phyloP scores from a whole-genome alignment of 2,329 filamentous ascomycete species.

The Arachnopeziza araneosa region DNA sequence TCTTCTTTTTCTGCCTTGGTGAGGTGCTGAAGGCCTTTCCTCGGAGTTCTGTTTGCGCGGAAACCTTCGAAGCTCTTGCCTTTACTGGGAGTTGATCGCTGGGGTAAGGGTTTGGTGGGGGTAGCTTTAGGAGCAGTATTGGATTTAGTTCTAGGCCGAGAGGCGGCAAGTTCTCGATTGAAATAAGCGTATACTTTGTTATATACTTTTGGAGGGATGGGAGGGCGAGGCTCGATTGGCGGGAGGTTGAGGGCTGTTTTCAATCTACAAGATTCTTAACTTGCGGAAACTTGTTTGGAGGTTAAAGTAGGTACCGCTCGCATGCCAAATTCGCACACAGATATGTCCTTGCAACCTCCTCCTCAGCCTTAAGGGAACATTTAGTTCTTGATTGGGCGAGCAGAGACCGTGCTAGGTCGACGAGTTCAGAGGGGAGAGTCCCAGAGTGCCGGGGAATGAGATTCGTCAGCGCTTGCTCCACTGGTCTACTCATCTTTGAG shows the following conservation, averaged over 20 bases:
- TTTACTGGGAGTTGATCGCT: slow-evolving; percentile 40
- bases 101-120: slow-evolving; percentile 14
- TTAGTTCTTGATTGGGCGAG: slow-evolving; percentile 75
- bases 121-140: not conserved
- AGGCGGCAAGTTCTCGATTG: slow-evolving; percentile 59
- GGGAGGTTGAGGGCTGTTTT: slow-evolving; percentile 74
- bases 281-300: not conserved
- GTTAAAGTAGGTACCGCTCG: slow-evolving; percentile 54
- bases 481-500: slow-evolving; percentile 61
- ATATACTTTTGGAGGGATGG: slow-evolving; percentile 75
- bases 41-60: slow-evolving; percentile 25
- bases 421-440: slow-evolving; percentile 60
- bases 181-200: slow-evolving; percentile 78
- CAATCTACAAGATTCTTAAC: slow-evolving; percentile 46
- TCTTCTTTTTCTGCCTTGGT: slow-evolving; percentile 18
- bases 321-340: slow-evolving; percentile 87
- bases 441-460: slow-evolving; percentile 68
- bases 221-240: slow-evolving; percentile 67
- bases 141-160: slow-evolving; percentile 22
- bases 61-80: slow-evolving; percentile 37
- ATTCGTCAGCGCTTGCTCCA: slow-evolving; percentile 68
- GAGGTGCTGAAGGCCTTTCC: slow-evolving; percentile 17
- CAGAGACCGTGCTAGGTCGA: slow-evolving; percentile 66
- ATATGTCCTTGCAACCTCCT: slow-evolving; percentile 81
- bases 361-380: slow-evolving; percentile 74